Base-by-base conservation (phyloP, 2,329 filamentous ascomycete species). In the Colletotrichum tanaceti region DNA sequence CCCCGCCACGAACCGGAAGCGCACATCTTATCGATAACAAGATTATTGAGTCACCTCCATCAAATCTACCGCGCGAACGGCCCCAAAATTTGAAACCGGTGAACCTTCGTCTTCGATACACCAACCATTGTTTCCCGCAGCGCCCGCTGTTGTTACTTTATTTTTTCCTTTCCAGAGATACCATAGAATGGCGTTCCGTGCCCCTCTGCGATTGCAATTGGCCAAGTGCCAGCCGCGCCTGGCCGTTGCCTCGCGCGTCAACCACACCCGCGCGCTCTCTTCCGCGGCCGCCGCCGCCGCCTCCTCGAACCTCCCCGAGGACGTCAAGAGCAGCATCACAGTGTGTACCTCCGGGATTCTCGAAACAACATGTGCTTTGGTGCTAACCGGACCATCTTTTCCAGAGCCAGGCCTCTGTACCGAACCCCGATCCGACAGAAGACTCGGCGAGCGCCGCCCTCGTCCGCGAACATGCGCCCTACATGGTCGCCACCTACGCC, bases 401-500 rank as follows among this genome's bases (percentile, higher is more conserved):
- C 9, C 62, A 75, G 76, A 74, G 74, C 60, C 77, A 80, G 55
- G 77, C 78, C 38, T 67, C 76, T 57, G 73, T 84, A 14, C 85
- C 91, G 11, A 93, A 91, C 73, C 86, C 91, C 57, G 93, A 97
- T 75, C 93, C 93, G 43, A 76, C 89, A 16, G 75, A 87, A 55
- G 91, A 93, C 79, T 96, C 93, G 0, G 83, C 89, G 74, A 97
- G 93, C 72, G 87, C 89, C 41, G 86, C 89, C 38, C 86, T 97
- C 68, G 88, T 97, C 72, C 86, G 89, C 73, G 88, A 93, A 70
- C 90, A 94, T 75, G 86, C 90, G 39, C 91, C 92, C 3, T 98
- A 90, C 81, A 98, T 99, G 95, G 92, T 99, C 35, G 91, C 94
- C 2, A 99, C 96, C 61, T 99, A 99, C 80, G 90, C 93, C 60